These are phyloP conservation scores for Bombardia bombarda DNA, from an alignment of 495 filamentous ascomycete genomes.

Conservation along the genomic window DNA sequence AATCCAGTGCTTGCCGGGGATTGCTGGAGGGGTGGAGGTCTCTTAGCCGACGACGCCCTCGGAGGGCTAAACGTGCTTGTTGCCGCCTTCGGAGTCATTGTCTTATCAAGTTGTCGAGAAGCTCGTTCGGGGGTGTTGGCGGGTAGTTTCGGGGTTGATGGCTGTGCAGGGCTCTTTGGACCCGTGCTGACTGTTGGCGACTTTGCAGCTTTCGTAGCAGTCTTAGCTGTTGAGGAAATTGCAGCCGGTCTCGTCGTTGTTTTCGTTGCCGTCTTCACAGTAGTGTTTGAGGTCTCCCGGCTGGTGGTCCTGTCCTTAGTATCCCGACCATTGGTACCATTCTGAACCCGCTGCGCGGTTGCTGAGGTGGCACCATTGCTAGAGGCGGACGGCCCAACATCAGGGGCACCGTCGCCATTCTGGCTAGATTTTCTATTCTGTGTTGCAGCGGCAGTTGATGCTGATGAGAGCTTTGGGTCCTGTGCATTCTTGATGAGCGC, in stretches of 20 bases:
- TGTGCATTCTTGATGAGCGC: too few relatives aligned
- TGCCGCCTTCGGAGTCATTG: slow-evolving; percentile 19
- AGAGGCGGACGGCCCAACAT: neutral
- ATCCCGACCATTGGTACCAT: neutral
- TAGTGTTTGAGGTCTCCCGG: slow-evolving; percentile 35
- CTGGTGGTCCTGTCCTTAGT: slow-evolving; percentile 25
- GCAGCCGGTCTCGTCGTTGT: slow-evolving; percentile 23
- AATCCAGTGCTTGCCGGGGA: slow-evolving; percentile 32
- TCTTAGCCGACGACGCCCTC: slow-evolving; percentile 21
- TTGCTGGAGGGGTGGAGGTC: slow-evolving; percentile 24
- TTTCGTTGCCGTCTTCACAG: slow-evolving; percentile 25
- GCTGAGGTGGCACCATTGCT: slow-evolving; percentile 4
- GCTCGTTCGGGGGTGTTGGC: slow-evolving; percentile 27
- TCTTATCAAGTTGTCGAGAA: slow-evolving; percentile 14
- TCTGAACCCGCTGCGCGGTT: neutral
- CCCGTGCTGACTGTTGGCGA: slow-evolving; percentile 26
- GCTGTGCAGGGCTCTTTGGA: slow-evolving; percentile 18
- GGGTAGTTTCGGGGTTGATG: slow-evolving; percentile 14
- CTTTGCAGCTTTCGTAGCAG: slow-evolving; percentile 28
- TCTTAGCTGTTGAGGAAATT: slow-evolving; percentile 25
- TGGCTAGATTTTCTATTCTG: neutral
- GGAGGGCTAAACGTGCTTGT: slow-evolving; percentile 20
- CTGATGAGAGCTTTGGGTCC: too few relatives aligned
- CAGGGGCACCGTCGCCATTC: slow-evolving; percentile 3
- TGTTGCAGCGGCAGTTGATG: neutral